Evolutionary conservation across 129 eudicot species (phyloP).

Genomic region (sunflower (Helianthus annuus)): HanXRQr2.0-SUNRISE NC_035449.2:23937777-23938276

Average conservation of each 20-base stretch:
- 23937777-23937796: constrained; percentile 45
- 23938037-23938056: no score
- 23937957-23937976: no score
- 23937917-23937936: no score
- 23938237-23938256: neutral
- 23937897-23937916: neutral
- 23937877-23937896: neutral
- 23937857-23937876: neutral
- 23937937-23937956: no score
- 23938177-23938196: neutral
- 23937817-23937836: neutral
- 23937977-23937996: no score
- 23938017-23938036: no score
- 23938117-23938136: no score
- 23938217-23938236: constrained; percentile 26
- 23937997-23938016: no score
- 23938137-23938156: neutral
- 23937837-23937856: constrained; percentile 22
- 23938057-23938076: no score
- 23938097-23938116: no score
- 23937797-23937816: constrained; percentile 22
- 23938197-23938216: neutral
- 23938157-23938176: neutral
- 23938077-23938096: no score
- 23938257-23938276: constrained; percentile 24